Evolutionary conservation across 1,284 basidiomycete species (phyloP), one percentile per base, ranked within the genome.

Genomic region (Heterobasidion parviporum): DNA sequence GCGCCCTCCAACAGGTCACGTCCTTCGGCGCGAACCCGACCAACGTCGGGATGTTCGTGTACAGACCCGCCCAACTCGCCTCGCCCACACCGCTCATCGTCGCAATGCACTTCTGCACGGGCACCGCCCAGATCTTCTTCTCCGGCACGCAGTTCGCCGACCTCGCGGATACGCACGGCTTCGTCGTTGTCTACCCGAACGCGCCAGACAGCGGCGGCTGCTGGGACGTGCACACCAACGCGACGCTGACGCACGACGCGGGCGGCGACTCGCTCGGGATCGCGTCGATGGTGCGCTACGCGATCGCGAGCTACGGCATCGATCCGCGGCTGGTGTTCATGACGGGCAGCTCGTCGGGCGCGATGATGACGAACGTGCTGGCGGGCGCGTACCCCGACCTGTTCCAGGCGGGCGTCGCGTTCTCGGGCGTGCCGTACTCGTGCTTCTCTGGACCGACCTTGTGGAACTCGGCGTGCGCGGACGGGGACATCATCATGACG

Each of bases 361-460:
- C 79, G 7, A 82, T 83, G 80, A 82, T 82, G 80, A 81, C 80
- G 53, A 78, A 76, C 62, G 80, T 82, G 26, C 70, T 81, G 16
- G 66, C 68, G 50, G 80, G 77, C 44, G 74, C 78, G 8, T 83
- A 83, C 66, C 80, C 81, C 6, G 77, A 82, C 54, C 61, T 83
- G 52, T 79, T 80, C 70, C 62, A 66, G 47, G 80, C 77, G 6
- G 79, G 75, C 15, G 63, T 73, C 32, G 74, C 71, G 15, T 78
- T 73, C 67, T 76, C 78, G 36, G 80, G 81, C 53, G 81, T 82
- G 18, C 73, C 80, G 2, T 80, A 74, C 57, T 79, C 72, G 14
- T 83, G 81, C 69, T 83, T 82, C 64, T 73, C 68, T 34, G 75
- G 74, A 15, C 64, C 75, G 12, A 67, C 57, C 20, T 63, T 68